Evolutionary conservation across 1,284 basidiomycete species (phyloP).

Genomic region (Rhodofomes roseus): DNA sequence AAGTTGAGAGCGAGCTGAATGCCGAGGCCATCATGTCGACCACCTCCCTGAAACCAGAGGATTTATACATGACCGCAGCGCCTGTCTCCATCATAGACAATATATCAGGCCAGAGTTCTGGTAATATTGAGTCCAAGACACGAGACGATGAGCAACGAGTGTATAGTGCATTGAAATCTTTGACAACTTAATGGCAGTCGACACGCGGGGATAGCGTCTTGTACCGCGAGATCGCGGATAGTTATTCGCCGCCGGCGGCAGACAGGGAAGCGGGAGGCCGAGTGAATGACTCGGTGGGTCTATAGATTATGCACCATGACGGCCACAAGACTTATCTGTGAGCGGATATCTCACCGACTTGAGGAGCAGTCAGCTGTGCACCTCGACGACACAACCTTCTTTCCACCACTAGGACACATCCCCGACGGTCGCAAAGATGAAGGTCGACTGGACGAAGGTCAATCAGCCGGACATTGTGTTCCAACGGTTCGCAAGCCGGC

Average conservation of each 20-base stretch:
- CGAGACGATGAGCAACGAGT: no score
- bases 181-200: no score
- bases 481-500: conserved; percentile 63
- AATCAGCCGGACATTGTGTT: conserved; percentile 56
- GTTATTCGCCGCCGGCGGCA: not conserved
- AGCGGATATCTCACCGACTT: not conserved
- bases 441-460: conserved; percentile 67
- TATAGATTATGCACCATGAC: no score
- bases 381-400: not conserved
- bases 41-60: not conserved
- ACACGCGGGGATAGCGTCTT: no score
- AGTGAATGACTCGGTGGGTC: no score
- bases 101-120: no score
- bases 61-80: not conserved
- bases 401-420: not conserved
- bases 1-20: not conserved
- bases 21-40: not conserved
- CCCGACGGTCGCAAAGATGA: conserved; percentile 20
- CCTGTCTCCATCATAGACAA: no score
- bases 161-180: no score
- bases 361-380: not conserved
- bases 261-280: not conserved
- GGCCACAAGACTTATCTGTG: not conserved
- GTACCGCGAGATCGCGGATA: no score
- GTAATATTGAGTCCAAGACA: not conserved